Percentiles rank a stretch among this genome's conserved stretches.
phyloP scores from a whole-genome alignment of 331 rosid species.

The Malus hybrid region DNA sequence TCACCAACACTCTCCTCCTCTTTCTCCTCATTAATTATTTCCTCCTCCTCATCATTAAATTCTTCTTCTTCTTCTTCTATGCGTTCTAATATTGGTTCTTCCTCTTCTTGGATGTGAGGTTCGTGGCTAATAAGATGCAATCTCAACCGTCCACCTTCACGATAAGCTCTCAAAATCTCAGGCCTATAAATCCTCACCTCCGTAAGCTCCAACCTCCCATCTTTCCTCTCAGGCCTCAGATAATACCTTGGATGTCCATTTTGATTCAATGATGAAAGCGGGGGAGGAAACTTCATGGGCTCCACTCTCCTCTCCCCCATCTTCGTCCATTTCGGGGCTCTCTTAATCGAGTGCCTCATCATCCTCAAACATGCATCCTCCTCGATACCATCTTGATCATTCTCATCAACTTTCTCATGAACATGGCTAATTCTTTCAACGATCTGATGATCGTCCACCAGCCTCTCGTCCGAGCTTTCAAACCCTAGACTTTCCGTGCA shows the following conservation, averaged over 20 bases:
- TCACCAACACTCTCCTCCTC: not conserved
- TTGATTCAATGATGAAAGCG: conserved; percentile 52
- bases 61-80: conserved; percentile 7
- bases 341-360: conserved; percentile 7
- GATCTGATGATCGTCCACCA: conserved; percentile 13
- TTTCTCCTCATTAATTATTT: not conserved
- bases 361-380: not conserved
- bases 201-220: conserved; percentile 66
- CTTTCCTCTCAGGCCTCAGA: conserved; percentile 64
- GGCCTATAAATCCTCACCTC: conserved; percentile 61
- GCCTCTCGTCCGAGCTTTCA: conserved; percentile 54
- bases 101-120: not conserved
- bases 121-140: conserved; percentile 47
- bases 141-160: conserved; percentile 71
- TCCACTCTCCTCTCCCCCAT: not conserved
- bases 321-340: conserved; percentile 10
- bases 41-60: not conserved
- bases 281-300: conserved; percentile 61
- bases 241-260: conserved; percentile 60
- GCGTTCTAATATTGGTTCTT: not conserved
- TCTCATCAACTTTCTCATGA: not conserved
- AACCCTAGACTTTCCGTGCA: conserved; percentile 78
- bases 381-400: not conserved
- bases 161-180: conserved; percentile 54
- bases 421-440: not conserved